phyloP scores from a whole-genome alignment of 371 early-diverging fungal genomes.

The Rozella allomycis region DNA sequence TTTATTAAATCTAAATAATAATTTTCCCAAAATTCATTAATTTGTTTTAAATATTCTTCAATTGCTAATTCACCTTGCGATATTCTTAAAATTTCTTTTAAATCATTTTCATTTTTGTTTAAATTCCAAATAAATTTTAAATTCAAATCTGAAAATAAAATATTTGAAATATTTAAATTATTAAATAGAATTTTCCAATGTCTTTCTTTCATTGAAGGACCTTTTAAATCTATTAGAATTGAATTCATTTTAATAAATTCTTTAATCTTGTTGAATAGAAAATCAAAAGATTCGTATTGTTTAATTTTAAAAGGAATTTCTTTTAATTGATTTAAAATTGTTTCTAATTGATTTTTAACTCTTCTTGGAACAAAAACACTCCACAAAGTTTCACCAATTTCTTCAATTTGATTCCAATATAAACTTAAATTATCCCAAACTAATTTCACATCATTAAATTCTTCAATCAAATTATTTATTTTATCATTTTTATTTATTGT shows the following conservation, averaged over 20 bases:
- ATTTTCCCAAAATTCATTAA: slow-evolving; percentile 73
- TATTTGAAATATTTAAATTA: background rate
- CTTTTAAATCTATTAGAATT: slow-evolving; percentile 69
- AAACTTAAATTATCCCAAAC: slow-evolving; percentile 74
- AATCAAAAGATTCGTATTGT: slow-evolving; percentile 92
- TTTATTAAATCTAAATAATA: slow-evolving; percentile 80
- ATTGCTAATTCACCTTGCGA: slow-evolving; percentile 98
- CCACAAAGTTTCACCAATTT: slow-evolving; percentile 75
- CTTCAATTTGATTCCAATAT: slow-evolving; percentile 61
- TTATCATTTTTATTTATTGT: slow-evolving; percentile 41
- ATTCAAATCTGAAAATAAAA: background rate
- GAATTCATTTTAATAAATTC: slow-evolving; percentile 54
- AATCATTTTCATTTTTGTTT: slow-evolving; percentile 50
- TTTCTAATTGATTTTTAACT: slow-evolving; percentile 62
- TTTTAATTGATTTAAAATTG: slow-evolving; percentile 53
- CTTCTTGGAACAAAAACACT: slow-evolving; percentile 67
- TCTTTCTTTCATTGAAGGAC: slow-evolving; percentile 84
- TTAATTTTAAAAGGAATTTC: slow-evolving; percentile 84
- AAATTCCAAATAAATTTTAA: slow-evolving; percentile 26
- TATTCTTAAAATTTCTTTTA: slow-evolving; percentile 63
- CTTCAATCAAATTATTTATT: slow-evolving; percentile 71
- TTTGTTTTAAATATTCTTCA: slow-evolving; percentile 86
- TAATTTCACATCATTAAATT: slow-evolving; percentile 69
- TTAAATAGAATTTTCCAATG: slow-evolving; percentile 90
- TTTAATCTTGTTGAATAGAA: slow-evolving; percentile 61